Base-by-base conservation (phyloP, 805 yeast genomes). In the Lipomyces chichibuensis region DNA sequence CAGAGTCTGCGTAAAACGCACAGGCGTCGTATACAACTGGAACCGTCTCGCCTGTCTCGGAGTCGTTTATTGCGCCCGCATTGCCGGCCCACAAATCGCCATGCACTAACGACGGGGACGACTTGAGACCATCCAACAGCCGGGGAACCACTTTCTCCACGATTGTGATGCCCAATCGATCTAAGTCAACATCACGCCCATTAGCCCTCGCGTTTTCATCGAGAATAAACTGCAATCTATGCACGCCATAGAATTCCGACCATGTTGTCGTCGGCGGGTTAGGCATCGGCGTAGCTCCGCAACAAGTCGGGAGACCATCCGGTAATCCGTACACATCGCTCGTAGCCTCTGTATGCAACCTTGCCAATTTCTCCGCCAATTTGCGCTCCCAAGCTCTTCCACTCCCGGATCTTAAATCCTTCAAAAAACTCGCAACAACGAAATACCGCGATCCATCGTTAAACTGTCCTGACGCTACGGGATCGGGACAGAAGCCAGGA, bases 41-140 rank as follows among this genome's bases (percentile, higher is more conserved):
- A 13, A 65, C 51, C 2, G 14, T n/a, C 43, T 39, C 43, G 5
- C 64, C 62, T 2, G 55, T 43, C 9, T 27, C 49, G 27, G 20
- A 13, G 29, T 55, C 33, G 17, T 52, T 33, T 14, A 63, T 43
- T 7, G 65, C 59, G 27, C 70, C 70, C 6, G 67, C 64, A 52
- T 69, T 69, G 13, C 72, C 72, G 11, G 65, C 33, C 72, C 72
- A 68, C 35, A 69, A 32, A 49, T 69, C 72, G 29, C 72, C 72
- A 33, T 69, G 72, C 13, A 69, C 70, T 27, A 69, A 54, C n/a
- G 69, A 59, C 35, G 71, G 71, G 3, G 54, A 37, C 6, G 62
- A 58, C 27, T 35, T 49, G 14, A 65, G 27, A 8, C 49, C 20
- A 11, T 39, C 43, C 6, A 69, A 57, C 43, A 69, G 59, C 3